A percentile compares a stretch with the other conserved stretches of the same genome.
phyloP scores from a whole-genome alignment of 2,329 filamentous ascomycete species.

The Pseudogymnoascus sp. region DNA sequence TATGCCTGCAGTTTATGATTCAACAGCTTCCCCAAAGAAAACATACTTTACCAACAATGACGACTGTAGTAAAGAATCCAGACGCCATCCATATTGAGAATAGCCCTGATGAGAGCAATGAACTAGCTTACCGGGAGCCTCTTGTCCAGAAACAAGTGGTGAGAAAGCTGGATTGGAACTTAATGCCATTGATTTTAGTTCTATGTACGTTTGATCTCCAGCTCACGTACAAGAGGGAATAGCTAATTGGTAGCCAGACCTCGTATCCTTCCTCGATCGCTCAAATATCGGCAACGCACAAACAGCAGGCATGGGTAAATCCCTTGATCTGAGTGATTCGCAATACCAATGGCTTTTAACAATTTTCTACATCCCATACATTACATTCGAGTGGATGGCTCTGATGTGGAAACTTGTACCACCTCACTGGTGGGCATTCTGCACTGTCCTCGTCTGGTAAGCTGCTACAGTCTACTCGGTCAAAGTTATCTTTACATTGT shows the following conservation, averaged over 20 bases:
- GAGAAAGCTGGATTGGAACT: constrained; percentile 50
- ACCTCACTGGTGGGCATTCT: constrained; percentile 31
- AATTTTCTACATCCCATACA: constrained; percentile 35
- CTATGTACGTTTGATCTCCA: constrained; percentile 17
- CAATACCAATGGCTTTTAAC: constrained; percentile 35
- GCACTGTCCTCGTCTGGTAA: background rate
- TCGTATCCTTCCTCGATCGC: constrained; percentile 41
- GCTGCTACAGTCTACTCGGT: background rate
- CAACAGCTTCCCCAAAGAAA: background rate
- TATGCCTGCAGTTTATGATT: too few species aligned
- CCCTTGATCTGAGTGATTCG: constrained; percentile 40
- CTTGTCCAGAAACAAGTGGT: constrained; percentile 42
- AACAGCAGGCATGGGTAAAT: constrained; percentile 45
- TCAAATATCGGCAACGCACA: constrained; percentile 48
- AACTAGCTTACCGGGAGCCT: background rate
- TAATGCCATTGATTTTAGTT: constrained; percentile 36
- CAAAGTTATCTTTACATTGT: background rate
- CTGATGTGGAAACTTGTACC: constrained; percentile 34
- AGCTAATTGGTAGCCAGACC: constrained; percentile 28
- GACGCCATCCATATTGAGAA: background rate
- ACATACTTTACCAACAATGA: background rate
- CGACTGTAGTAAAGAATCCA: background rate
- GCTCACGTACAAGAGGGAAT: background rate
- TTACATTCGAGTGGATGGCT: constrained; percentile 34
- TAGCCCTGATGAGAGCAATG: background rate